phyloP scores from a whole-genome alignment of 1,284 basidiomycete genomes.

The Cryptococcus amylolentus region DNA sequence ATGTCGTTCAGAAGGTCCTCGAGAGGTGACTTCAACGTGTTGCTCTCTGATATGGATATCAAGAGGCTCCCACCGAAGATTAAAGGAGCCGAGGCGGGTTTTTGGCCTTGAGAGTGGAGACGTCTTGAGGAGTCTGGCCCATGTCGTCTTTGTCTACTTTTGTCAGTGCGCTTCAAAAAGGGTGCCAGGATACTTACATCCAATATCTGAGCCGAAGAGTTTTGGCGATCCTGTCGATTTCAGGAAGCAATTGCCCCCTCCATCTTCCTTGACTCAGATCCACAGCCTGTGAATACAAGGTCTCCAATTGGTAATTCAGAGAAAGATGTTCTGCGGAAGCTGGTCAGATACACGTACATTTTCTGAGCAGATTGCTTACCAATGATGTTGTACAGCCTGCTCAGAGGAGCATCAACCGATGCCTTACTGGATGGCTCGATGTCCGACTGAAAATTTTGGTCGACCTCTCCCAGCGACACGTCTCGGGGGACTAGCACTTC shows the following conservation, averaged over 20 bases:
- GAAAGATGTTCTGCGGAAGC: constrained; percentile 35
- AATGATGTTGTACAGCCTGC: constrained; percentile 41
- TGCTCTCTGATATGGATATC: constrained; percentile 26
- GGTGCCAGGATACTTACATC: constrained; percentile 23
- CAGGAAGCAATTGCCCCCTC: constrained; percentile 35
- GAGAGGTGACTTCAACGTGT: constrained; percentile 9
- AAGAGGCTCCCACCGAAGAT: constrained; percentile 33
- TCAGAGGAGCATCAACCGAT: constrained; percentile 37
- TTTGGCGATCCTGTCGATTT: constrained; percentile 34
- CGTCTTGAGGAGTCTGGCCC: constrained; percentile 19
- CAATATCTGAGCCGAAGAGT: constrained; percentile 37
- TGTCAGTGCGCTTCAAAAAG: neutral
- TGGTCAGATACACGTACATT: neutral
- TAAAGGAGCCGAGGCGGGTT: constrained; percentile 13
- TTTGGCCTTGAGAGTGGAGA: constrained; percentile 7
- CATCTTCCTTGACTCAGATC: constrained; percentile 32
- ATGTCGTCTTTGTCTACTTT: constrained; percentile 4
- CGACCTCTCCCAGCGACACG: neutral
- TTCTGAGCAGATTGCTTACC: constrained; percentile 26
- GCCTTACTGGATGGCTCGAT: neutral
- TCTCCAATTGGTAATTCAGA: constrained; percentile 42
- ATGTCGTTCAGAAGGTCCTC: constrained; percentile 22
- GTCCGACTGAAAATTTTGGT: neutral
- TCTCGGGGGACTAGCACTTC: constrained; percentile 30
- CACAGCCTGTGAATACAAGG: constrained; percentile 37